phyloP scores from a whole-genome alignment of 495 filamentous ascomycete species.

The Monascus purpureus region DNA sequence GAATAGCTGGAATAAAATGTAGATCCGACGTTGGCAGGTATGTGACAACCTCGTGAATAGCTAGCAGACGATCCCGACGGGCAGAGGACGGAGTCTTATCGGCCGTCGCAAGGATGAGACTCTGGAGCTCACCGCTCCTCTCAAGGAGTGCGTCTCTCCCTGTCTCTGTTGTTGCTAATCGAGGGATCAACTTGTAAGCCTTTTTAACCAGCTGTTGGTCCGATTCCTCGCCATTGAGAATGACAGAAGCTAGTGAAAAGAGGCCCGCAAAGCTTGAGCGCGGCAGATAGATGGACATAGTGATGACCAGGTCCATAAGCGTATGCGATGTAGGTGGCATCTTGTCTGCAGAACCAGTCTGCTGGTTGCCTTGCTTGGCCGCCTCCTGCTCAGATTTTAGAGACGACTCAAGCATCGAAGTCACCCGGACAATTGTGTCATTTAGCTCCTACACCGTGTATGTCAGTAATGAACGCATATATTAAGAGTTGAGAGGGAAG shows the following conservation, averaged over 20 bases:
- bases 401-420: slow-evolving; percentile 63
- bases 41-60: slow-evolving; percentile 63
- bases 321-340: slow-evolving; percentile 93
- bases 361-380: slow-evolving; percentile 44
- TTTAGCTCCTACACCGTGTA: slow-evolving; percentile 49
- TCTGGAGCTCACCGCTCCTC: slow-evolving; percentile 61
- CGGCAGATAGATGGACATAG: slow-evolving; percentile 86
- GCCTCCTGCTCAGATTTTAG: slow-evolving; percentile 36
- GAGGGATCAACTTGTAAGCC: slow-evolving; percentile 91
- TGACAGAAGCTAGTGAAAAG: slow-evolving; percentile 67
- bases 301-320: slow-evolving; percentile 88
- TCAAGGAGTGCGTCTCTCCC: slow-evolving; percentile 58
- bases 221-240: slow-evolving; percentile 46
- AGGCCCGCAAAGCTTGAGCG: slow-evolving; percentile 64
- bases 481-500: background rate
- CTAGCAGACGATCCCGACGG: slow-evolving; percentile 67
- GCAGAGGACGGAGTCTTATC: slow-evolving; percentile 77
- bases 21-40: slow-evolving; percentile 61
- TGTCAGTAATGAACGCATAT: slow-evolving; percentile 1
- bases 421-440: slow-evolving; percentile 76
- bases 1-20: slow-evolving; percentile 81
- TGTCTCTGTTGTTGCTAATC: slow-evolving; percentile 63
- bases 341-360: slow-evolving; percentile 44
- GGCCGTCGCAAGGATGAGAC: slow-evolving; percentile 57
- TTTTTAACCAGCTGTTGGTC: slow-evolving; percentile 99